Base-by-base conservation (phyloP, 768 basidiomycete species). In the Auricularia sp. region DNA sequence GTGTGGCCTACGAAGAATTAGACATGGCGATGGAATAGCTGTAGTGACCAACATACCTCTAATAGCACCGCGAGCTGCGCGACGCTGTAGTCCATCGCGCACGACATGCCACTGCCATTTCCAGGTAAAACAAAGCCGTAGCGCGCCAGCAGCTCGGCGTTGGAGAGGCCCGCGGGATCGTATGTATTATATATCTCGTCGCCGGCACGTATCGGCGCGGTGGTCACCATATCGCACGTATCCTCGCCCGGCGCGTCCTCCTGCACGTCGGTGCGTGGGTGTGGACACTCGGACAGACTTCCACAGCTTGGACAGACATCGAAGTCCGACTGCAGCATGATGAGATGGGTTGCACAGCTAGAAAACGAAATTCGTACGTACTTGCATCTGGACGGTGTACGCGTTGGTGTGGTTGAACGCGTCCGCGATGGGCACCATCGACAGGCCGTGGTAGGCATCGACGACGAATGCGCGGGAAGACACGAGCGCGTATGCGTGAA, bases 341-440 rank as follows among this genome's bases (percentile, higher is more conserved):
- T n/a, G 29, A 7, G 8, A 42, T 64, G 36, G 47, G 58, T n/a
- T 14, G 29, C 59, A 61, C 44, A 18, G 35, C 6, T 14, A 3
- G 39, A 62, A 45, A 35, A 62, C 45, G 5, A 59, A 14, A 1
- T 39, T 21, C 21, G 58, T 45, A 11, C 45, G 18, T 71, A 90
- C 89, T 83, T 91, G 84, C 64, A 91, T 77, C 71, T 90, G 88
- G 64, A 90, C 81, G 68, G 86, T 84, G 70, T 90, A 84, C 54
- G 85, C 83, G 58, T 83, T 78, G 2, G 78, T 71, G 68, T 92
- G 90, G 73, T 92, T 90, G 75, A 92, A 91, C 89, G 82, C 82
- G 76, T 94, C 93, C 37, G 90, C 90, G 67, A 93, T 82, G 3
- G 93, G 92, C 21, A 92, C 89, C 82, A 96, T 88, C 1, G 88